Evolutionary conservation across 116 monocot genomes (phyloP).

Genomic region (Trichopus zeylanicus): DNA sequence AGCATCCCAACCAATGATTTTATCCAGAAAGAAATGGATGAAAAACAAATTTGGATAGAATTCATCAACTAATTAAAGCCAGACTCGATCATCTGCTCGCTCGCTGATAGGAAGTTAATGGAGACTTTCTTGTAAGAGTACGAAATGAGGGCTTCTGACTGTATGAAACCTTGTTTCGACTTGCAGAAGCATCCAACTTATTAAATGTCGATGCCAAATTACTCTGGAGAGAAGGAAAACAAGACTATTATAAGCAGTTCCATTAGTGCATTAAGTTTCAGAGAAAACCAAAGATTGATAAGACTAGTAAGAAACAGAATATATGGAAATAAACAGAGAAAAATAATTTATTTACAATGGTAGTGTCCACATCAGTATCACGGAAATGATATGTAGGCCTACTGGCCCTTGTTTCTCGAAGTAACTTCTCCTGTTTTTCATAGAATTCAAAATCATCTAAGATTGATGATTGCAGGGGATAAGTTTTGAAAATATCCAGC

Average conservation of each 20-base stretch:
- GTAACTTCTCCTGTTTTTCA: constrained; percentile 35
- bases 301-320: neutral
- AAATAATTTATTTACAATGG: constrained; percentile 6
- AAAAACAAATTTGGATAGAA: too few relatives aligned
- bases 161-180: neutral
- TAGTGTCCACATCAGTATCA: neutral
- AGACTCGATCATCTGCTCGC: neutral
- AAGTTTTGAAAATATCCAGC: constrained; percentile 57
- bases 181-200: neutral
- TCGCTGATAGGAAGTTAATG: neutral
- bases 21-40: neutral
- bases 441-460: constrained; percentile 74
- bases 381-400: neutral
- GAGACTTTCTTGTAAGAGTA: neutral
- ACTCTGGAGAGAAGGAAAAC: neutral
- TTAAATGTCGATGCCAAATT: neutral
- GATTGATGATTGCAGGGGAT: constrained; percentile 29
- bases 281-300: neutral
- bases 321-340: neutral
- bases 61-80: too few relatives aligned
- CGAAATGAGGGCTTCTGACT: neutral
- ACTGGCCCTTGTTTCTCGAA: constrained; percentile 12
- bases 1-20: too few relatives aligned
- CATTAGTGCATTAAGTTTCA: too few relatives aligned
- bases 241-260: neutral